Base-by-base conservation (phyloP, 164 flowering plant genomes). In the Houttuynia cordata region DNA sequence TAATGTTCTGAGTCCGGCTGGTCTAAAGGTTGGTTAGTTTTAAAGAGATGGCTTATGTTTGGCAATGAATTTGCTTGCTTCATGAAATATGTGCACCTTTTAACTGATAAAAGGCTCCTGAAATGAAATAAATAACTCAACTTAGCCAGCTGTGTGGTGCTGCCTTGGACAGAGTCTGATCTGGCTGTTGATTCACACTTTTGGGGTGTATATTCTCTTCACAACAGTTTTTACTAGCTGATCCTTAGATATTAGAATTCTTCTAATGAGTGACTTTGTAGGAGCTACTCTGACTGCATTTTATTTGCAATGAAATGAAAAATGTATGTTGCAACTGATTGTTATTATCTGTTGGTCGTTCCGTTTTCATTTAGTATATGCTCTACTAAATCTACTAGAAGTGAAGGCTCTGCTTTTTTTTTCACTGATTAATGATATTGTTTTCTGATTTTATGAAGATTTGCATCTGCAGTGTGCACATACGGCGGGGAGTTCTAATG, bases 401-500 rank as follows among this genome's bases (percentile, higher is more conserved):
- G 49, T 45, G 14, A 45, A 45, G 56, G 22, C 10, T 18, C 4
- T 53, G 10, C 4, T 10, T 53, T 53, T 10, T 20, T 20, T n/a
- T 4, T 21, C 17, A 10, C 23, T 52, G 12, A 1, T 19, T 12
- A 18, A 53, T 53, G 24, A 19, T 53, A 19, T 14, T 20, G 10
- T 20, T 20, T 20, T 53, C 4, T 53, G 20, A 1, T 19, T 23
- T 19, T 60, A 61, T 74, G 67, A 61, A 94, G 99, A 82, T 94
- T 76, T 84, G 66, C 39, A 67, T 88, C 54, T 75, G 76, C 67
- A 84, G 87, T 76, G 96, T 88, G 8, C 68, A 81, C 62, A 61
- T 91, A 56, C 80, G 94, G 18, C 96, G 69, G 76, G 99, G 99
- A 60, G 77, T 88, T 63, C 71, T 94, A 39, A 81, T 88, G 89